Conservation (phyloP, 225 moss, liverwort and hornwort species). For the Neckera pumila region DNA sequence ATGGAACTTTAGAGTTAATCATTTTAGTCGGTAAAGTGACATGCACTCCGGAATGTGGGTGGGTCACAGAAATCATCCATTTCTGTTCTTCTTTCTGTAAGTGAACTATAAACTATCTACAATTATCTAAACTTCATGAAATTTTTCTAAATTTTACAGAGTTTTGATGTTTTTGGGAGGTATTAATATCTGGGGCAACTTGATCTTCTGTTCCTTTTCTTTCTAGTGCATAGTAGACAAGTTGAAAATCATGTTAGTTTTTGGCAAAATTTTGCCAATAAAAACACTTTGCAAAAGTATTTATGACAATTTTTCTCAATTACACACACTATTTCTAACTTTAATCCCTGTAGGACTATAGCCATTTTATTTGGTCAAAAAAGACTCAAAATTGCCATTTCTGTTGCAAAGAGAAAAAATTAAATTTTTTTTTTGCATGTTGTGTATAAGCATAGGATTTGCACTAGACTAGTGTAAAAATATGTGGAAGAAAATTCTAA, state of each 20-base stretch:
- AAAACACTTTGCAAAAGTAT: not conserved
- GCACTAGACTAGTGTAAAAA: not conserved
- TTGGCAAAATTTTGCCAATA: not conserved
- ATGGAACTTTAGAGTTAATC: too few relatives aligned
- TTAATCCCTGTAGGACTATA: rapidly evolving
- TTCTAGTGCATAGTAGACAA: not conserved
- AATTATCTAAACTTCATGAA: not conserved
- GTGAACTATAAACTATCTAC: not conserved
- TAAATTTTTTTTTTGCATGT: too few relatives aligned
- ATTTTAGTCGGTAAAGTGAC: not conserved
- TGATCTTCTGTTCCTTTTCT: not conserved
- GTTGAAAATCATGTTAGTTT: not conserved
- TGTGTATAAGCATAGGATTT: not conserved
- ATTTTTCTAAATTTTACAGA: not conserved
- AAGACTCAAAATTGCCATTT: not conserved
- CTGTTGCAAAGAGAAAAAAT: not conserved
- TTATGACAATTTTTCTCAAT: not conserved
- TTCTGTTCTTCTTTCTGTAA: not conserved
- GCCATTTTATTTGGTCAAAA: too few relatives aligned
- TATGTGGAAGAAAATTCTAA: not conserved
- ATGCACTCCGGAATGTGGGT: not conserved
- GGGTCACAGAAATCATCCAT: not conserved
- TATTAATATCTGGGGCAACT: not conserved
- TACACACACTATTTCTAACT: too few relatives aligned
- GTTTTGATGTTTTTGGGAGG: not conserved